Evolutionary conservation across 2,329 filamentous ascomycete species (phyloP).

Genomic region (Aspergillus versicolor): DNA sequence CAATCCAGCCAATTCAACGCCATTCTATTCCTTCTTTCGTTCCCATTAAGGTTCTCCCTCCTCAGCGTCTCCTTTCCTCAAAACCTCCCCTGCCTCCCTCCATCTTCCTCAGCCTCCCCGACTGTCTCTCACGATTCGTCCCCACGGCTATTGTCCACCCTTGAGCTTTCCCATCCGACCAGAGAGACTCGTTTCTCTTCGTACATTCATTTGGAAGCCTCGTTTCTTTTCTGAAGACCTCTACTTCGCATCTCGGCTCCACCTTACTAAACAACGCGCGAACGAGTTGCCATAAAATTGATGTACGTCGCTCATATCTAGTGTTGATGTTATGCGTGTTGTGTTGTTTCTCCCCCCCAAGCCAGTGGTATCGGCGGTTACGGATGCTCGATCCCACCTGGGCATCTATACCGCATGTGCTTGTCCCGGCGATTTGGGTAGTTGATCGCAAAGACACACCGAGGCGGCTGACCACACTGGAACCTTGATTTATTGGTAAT

Average conservation of each 20-base stretch:
- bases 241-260: slow-evolving; percentile 23
- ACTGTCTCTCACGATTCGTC: slow-evolving; percentile 21
- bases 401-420: not conserved
- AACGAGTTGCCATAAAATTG: slow-evolving; percentile 26
- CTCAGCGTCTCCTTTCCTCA: slow-evolving; percentile 2
- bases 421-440: not conserved
- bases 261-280: slow-evolving; percentile 21
- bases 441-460: not conserved
- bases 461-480: not conserved
- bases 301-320: slow-evolving; percentile 26
- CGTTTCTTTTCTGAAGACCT: slow-evolving; percentile 19
- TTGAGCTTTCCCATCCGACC: slow-evolving; percentile 42
- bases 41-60: slow-evolving; percentile 2
- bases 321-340: not conserved
- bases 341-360: not conserved
- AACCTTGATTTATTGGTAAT: not conserved
- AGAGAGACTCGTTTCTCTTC: slow-evolving; percentile 40
- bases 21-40: slow-evolving; percentile 14
- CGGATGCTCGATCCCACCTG: not conserved
- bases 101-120: slow-evolving; percentile 24
- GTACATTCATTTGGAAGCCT: slow-evolving; percentile 40
- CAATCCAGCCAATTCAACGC: slow-evolving; percentile 12
- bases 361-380: not conserved
- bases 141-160: slow-evolving; percentile 24
- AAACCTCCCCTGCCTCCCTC: slow-evolving; percentile 21